Evolutionary conservation across 805 yeast species (phyloP).

Genomic region (Yamadazyma philogaea): DNA sequence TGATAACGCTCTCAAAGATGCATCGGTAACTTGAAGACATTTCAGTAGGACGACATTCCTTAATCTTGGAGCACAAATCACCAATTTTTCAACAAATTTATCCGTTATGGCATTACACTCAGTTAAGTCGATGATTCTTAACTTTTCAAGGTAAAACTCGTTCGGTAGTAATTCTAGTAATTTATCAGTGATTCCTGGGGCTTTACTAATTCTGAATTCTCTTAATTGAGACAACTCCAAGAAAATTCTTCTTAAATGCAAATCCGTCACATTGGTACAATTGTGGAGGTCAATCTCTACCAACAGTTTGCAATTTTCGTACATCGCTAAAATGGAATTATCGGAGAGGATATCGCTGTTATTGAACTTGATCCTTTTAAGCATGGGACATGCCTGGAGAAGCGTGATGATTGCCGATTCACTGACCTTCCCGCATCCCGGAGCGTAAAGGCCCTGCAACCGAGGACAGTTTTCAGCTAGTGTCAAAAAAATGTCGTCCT

Average conservation of each 20-base stretch:
- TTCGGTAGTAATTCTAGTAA: constrained; percentile 56
- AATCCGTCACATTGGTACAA: constrained; percentile 70
- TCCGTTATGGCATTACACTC: constrained; percentile 82
- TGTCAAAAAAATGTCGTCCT: constrained; percentile 65
- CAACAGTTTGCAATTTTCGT: constrained; percentile 68
- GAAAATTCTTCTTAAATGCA: constrained; percentile 56
- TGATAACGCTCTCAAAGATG: constrained; percentile 67
- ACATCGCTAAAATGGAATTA: constrained; percentile 55
- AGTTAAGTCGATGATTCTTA: constrained; percentile 82
- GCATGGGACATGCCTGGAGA: constrained; percentile 61
- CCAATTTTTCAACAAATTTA: constrained; percentile 67
- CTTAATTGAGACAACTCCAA: constrained; percentile 66
- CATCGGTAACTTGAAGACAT: constrained; percentile 83
- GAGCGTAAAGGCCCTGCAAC: constrained; percentile 86
- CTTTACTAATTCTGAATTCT: constrained; percentile 79
- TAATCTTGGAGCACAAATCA: constrained; percentile 74
- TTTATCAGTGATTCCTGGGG: constrained; percentile 64
- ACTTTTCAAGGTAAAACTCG: constrained; percentile 51
- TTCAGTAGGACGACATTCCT: constrained; percentile 87
- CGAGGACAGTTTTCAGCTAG: constrained; percentile 70
- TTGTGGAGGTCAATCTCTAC: constrained; percentile 89
- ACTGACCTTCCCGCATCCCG: constrained; percentile 72
- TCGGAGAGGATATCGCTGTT: constrained; percentile 68
- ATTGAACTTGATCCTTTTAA: constrained; percentile 80
- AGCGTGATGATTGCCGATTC: constrained; percentile 60